phyloP scores from a whole-genome alignment of 441 rosid species.

The Gossypium laxum region DNA sequence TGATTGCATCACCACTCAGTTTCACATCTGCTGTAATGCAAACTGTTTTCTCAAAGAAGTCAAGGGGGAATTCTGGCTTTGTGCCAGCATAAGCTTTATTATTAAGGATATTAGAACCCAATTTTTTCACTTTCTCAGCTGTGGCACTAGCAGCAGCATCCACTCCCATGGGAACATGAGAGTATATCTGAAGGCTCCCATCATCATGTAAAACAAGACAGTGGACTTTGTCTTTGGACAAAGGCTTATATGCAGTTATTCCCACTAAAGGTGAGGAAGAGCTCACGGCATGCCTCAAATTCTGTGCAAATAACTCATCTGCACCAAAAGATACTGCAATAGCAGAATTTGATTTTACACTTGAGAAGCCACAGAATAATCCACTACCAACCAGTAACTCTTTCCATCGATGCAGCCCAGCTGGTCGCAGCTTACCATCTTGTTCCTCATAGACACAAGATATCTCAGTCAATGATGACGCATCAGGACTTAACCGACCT shows the following conservation, averaged over 20 bases:
- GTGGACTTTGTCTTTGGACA: conserved; percentile 86
- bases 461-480: conserved; percentile 55
- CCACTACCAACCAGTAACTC: conserved; percentile 79
- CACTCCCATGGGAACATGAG: conserved; percentile 56
- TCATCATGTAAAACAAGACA: conserved; percentile 97
- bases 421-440: conserved; percentile 59
- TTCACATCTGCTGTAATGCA: conserved; percentile 94
- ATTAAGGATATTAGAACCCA: conserved; percentile 83
- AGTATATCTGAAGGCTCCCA: conserved; percentile 99
- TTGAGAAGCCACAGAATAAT: conserved; percentile 77
- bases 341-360: conserved; percentile 67
- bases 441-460: conserved; percentile 78
- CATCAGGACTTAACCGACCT: conserved; percentile 68
- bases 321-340: conserved; percentile 59
- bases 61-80: conserved; percentile 93
- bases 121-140: conserved; percentile 77
- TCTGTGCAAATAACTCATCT: conserved; percentile 69
- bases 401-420: conserved; percentile 93
- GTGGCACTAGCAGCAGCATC: conserved; percentile 60
- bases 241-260: conserved; percentile 85
- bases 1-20: conserved; percentile 85
- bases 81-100: conserved; percentile 74
- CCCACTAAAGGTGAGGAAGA: conserved; percentile 91
- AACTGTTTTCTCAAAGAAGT: conserved; percentile 94
- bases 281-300: conserved; percentile 70